These are phyloP conservation scores for Lentinus brumalis DNA, from an alignment of 768 basidiomycete species.

Conservation along the genomic window DNA sequence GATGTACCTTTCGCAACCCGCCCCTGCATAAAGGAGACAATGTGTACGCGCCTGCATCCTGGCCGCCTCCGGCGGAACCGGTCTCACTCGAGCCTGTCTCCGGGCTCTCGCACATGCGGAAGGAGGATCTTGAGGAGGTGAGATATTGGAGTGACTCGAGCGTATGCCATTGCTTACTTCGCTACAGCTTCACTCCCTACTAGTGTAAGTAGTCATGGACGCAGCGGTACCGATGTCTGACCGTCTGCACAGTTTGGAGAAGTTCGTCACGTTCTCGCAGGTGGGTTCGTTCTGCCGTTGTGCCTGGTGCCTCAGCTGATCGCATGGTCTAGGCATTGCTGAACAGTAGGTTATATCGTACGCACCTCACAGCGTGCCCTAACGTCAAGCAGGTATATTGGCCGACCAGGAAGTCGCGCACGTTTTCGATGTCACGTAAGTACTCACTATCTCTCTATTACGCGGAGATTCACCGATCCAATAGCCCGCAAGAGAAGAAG, in stretches of 20 bases:
- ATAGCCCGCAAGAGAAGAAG: conserved; percentile 48
- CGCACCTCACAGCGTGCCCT: background rate
- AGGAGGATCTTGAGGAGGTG: conserved; percentile 53
- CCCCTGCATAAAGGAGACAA: too few species aligned
- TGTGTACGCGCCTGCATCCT: too few species aligned
- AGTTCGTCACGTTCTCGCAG: conserved; percentile 34
- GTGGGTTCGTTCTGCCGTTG: conserved; percentile 2
- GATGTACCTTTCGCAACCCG: conserved; percentile 47
- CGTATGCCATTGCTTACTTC: background rate
- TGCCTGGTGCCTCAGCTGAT: background rate
- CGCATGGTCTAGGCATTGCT: conserved; percentile 30
- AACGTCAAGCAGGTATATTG: conserved; percentile 45
- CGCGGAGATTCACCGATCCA: too few species aligned
- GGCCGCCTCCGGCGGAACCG: too few species aligned
- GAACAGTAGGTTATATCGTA: conserved; percentile 29
- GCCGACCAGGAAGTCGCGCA: conserved; percentile 47
- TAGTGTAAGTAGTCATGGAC: conserved; percentile 44
- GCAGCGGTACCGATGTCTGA: too few species aligned
- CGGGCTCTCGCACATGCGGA: background rate
- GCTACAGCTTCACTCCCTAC: conserved; percentile 54
- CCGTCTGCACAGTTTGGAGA: conserved; percentile 24
- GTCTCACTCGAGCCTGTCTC: conserved; percentile 36
- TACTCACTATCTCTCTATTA: background rate
- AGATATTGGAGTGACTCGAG: background rate
- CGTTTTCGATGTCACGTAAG: conserved; percentile 37